Base-by-base conservation (phyloP, 2,329 filamentous ascomycete genomes). In the Alternaria dauci region DNA sequence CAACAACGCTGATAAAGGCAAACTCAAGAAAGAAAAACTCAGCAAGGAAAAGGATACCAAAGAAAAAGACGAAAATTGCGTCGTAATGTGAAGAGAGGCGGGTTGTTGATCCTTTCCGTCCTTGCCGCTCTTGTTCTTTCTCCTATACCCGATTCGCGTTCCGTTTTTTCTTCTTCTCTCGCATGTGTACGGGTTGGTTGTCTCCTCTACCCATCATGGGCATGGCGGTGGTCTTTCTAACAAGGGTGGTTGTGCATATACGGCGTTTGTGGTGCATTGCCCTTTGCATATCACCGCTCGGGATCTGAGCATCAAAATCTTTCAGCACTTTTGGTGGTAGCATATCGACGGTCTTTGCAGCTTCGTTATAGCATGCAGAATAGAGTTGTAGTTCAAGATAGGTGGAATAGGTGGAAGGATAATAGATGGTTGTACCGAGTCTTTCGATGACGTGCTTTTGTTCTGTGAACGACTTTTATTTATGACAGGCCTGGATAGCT, bases 21-120 rank as follows among this genome's bases (percentile, higher is more conserved):
- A 77, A 52, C 64, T 76, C 25, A 78, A 76, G 59, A 57, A 57
- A 42, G 58, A 55, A 8, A 77, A 77, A 48, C 62, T 72, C 23
- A 77, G 75, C 58, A 59, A 59, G 38, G 52, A 51, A 16, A 78
- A 78, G 53, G 69, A 53, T 16, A 39, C 26, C 1, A 64, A 67
- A 51, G 62, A 61, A 36, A 58, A 79, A 58, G 76, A 79, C 46
- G 77, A 79, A 57, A 78, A 78, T 42, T 79, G 77, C 58, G 56
- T 74, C 38, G 74, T 79, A 34, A 79, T 79, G 77, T 79, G 61
- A 67, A 38, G 23, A 30, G 42, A 48, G 34, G 50, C 20, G n/a
- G 23, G 44, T 41, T 28, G 43, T 39, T 18, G 32, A 14, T 16
- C 20, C 9, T 7, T 42, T 16, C 11, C 39, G n/a, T 25, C 25